phyloP scores from a whole-genome alignment of 768 basidiomycete species.

The Gymnopilus junonius region DNA sequence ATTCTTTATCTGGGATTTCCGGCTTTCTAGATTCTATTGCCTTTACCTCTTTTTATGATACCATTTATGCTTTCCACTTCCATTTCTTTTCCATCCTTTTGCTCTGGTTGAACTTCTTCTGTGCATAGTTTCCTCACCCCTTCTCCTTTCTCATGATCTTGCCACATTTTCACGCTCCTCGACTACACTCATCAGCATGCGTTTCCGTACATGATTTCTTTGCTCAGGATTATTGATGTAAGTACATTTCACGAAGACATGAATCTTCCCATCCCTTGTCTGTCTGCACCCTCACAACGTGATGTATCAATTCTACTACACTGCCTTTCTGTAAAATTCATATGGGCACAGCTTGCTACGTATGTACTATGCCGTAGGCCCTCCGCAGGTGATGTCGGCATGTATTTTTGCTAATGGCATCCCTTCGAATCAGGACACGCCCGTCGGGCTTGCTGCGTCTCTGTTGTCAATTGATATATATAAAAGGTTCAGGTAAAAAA shows the following conservation, averaged over 20 bases:
- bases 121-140: slow-evolving; percentile 28
- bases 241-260: slow-evolving; percentile 33
- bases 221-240: slow-evolving; percentile 42
- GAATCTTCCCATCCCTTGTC: slow-evolving; percentile 25
- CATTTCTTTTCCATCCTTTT: slow-evolving; percentile 27
- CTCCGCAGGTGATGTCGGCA: slow-evolving; percentile 4
- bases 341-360: slow-evolving; percentile 2
- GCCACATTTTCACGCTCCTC: slow-evolving; percentile 24
- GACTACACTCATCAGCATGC: slow-evolving; percentile 27
- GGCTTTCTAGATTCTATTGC: slow-evolving; percentile 68
- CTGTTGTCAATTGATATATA: slow-evolving; percentile 11
- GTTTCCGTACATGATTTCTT: slow-evolving; percentile 27
- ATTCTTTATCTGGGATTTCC: slow-evolving; percentile 63
- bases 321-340: slow-evolving; percentile 12
- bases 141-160: slow-evolving; percentile 25
- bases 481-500: slow-evolving; percentile 2
- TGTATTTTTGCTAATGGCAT: background rate
- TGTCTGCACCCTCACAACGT: slow-evolving; percentile 28
- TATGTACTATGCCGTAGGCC: background rate
- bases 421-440: slow-evolving; percentile 9
- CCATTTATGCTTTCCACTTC: slow-evolving; percentile 53
- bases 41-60: slow-evolving; percentile 85
- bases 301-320: slow-evolving; percentile 27
- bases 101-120: slow-evolving; percentile 34
- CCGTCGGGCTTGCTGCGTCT: slow-evolving; percentile 26